Base-by-base conservation (phyloP, 495 filamentous ascomycete species). In the Beverwykella pulmonaria region DNA sequence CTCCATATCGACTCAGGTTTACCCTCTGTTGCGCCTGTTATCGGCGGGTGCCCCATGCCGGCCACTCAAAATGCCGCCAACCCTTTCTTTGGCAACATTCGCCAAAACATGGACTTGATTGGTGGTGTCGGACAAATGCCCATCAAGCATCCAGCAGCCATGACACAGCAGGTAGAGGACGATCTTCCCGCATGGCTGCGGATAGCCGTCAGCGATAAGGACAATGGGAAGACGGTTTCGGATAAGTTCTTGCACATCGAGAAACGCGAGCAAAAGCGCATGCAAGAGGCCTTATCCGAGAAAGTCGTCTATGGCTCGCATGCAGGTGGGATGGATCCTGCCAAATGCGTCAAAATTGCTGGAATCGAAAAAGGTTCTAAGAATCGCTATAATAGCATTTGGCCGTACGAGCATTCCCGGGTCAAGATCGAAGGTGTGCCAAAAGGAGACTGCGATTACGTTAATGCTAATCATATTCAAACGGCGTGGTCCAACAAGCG, bases 381-480 rank as follows among this genome's bases (percentile, higher is more conserved):
- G 77, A 98, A 98, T 72, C 83, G 94, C 20, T 98, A 98, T 75
- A 98, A 97, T 76, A 94, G 97, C 70, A 98, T 98, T 44, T 90
- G 95, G 77, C 94, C 94, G 5, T 98, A 95, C 72, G 94, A 98
- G 74, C 94, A 98, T 76, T 86, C 92, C 5, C 80, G 94, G 53
- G 94, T 98, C 47, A 90, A 84, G 59, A 81, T 98, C 19, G 82
- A 90, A 63, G 87, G 85, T 48, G 82, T 89, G 34, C 80, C 83
- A 0, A 78, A 82, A n/a, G 90, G 89, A 1, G 83, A 78, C 36
- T 97, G 93, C 78, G 94, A 98, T 75, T 98, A 98, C 75, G 87
- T 98, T 75, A 98, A 98, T 75, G 94, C 92, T 10, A 98, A 90
- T 76, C 85, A 95, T 63, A 78, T 98, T 60, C 87, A 89, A 73